Evolutionary conservation across 2,329 filamentous ascomycete species (phyloP).

Genomic region (Colletotrichum sp.): DNA sequence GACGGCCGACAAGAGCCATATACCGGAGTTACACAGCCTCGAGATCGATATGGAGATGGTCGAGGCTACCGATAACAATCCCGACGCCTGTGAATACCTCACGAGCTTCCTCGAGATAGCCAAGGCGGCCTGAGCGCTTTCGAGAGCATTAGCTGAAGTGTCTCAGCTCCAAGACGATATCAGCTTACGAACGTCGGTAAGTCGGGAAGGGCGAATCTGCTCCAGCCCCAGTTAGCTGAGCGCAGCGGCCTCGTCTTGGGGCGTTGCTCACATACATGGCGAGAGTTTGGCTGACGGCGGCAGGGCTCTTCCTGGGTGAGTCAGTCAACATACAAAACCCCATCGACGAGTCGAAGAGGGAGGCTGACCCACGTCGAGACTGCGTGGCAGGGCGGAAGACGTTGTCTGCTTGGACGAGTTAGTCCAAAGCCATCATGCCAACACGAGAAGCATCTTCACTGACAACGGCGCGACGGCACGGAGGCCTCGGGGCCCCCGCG

Average conservation of each 20-base stretch:
- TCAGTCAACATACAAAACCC: background rate
- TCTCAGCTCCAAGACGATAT: background rate
- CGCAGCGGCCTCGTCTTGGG: background rate
- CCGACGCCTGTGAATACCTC: rapidly evolving
- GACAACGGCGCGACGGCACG: background rate
- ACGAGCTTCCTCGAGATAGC: background rate
- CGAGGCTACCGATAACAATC: background rate
- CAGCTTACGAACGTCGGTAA: background rate
- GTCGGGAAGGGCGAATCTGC: background rate
- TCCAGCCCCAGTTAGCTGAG: background rate
- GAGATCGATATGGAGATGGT: background rate
- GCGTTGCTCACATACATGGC: background rate
- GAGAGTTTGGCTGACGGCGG: background rate
- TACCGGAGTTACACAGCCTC: background rate
- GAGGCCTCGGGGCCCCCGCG: background rate
- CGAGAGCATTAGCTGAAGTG: background rate
- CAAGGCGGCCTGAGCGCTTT: background rate
- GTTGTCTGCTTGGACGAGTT: background rate
- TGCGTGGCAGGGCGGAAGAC: background rate
- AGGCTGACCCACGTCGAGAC: background rate
- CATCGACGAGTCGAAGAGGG: background rate
- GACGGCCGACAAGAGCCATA: rapidly evolving
- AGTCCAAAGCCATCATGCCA: background rate
- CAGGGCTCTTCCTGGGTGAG: background rate
- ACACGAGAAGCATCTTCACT: background rate